Evolutionary conservation across 495 filamentous ascomycete genomes (phyloP), one percentile per base, ranked within the genome.

Genomic region (Pyrenula aspistea): DNA sequence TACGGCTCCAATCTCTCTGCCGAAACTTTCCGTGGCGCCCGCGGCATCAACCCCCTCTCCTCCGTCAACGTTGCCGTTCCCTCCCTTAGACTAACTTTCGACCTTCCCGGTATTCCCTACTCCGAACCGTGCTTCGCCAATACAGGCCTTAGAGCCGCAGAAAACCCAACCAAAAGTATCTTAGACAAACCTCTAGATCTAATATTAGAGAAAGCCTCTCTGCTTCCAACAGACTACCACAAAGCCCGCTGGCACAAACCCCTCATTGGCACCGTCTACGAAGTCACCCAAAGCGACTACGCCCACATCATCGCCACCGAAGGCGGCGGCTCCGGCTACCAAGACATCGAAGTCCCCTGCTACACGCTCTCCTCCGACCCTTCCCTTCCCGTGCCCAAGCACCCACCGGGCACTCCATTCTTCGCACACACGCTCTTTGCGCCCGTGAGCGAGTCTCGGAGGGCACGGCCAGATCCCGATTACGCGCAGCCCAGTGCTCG

Each of bases 61-160:
- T 75, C 84, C 56, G 67, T 91, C 60, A 85, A 87, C 63, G 93
- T 95, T 19, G 76, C 83, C 2, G 88, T 90, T 15, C 93, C 93
- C 0, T 73, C 77, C 2, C 80, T 96, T 20, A 72, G 75, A 31
- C 71, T 98, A 25, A 85, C 83, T 4, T 96, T 98, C 67, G 84
- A 95, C 67, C 79, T 97, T 0, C 80, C 91, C 0, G 91, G 89
- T 0, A 62, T 97, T 10, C 87, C 93, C 0, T 98, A 96, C 70
- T 60, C 68, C 11, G 93, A 98, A 68, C 93, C 93, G 0, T 93
- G 92, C 66, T 95, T 97, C 66, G 91, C 91, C 25, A 95, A 93
- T 61, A 86, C 86, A 1, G 74, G 73, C 31, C 74, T 76, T 31
- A 79, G 83, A 50, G 73, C 83, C 62, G 51, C 68, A 2, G 49